These are phyloP conservation scores for Kodamaea leandrae DNA, from an alignment of 805 yeast genomes.

Conservation along the genomic window DNA sequence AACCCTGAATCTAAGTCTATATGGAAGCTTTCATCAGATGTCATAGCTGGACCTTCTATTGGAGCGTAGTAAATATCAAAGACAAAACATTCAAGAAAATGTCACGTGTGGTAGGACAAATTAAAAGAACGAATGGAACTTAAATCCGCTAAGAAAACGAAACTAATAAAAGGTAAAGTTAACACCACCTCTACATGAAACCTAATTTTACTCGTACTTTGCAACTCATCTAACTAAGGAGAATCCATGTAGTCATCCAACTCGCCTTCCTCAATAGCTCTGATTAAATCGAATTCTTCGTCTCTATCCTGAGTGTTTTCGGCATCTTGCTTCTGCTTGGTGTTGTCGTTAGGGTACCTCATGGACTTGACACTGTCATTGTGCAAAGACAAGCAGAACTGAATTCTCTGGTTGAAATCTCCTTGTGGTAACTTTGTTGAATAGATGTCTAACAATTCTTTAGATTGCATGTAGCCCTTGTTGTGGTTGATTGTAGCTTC, in stretches of 20 bases:
- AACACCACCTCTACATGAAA: not conserved
- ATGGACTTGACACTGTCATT: conserved; percentile 91
- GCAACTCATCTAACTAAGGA: conserved; percentile 1
- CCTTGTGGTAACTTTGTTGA: conserved; percentile 83
- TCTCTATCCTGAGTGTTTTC: conserved; percentile 33
- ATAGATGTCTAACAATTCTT: conserved; percentile 81
- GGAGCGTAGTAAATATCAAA: not conserved
- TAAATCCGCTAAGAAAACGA: too few relatives aligned
- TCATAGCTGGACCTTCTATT: not conserved
- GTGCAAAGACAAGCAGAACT: conserved; percentile 84
- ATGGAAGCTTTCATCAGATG: conserved; percentile 7
- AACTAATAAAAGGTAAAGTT: too few relatives aligned
- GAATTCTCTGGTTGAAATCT: conserved; percentile 89
- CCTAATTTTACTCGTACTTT: not conserved
- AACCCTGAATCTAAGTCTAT: conserved; percentile 28
- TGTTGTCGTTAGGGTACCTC: conserved; percentile 69
- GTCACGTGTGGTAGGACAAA: too few relatives aligned
- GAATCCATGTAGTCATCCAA: conserved; percentile 49
- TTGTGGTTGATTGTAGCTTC: conserved; percentile 93
- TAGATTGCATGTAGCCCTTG: conserved; percentile 86
- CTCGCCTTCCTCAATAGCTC: conserved; percentile 56
- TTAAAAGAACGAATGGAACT: too few relatives aligned
- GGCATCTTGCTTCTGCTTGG: conserved; percentile 29
- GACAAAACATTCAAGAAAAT: too few relatives aligned
- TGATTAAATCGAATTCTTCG: conserved; percentile 42